Percentiles rank a stretch among this genome's conserved stretches.
Evolutionary conservation across 1,284 basidiomycete genomes (phyloP).

Genomic region (Amylostereum areolatum): DNA sequence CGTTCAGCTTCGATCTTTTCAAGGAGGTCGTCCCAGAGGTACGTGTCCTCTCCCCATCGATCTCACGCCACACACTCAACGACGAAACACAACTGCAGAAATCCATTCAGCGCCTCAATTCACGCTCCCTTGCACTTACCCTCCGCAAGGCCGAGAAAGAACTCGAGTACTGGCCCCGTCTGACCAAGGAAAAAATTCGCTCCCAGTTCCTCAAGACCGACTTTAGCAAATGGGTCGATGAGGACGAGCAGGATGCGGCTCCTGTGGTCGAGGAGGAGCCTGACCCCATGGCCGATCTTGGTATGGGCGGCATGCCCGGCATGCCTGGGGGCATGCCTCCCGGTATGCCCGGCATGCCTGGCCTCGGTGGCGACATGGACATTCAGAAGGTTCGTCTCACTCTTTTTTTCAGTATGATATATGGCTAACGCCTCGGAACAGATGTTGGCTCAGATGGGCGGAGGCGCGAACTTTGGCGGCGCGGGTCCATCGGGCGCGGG

Average conservation of each 20-base stretch:
- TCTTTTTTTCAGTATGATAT: not conserved
- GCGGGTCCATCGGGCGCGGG: conserved; percentile 27
- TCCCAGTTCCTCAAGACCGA: conserved; percentile 84
- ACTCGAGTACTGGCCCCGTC: conserved; percentile 82
- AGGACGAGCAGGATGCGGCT: conserved; percentile 85
- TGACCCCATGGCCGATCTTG: conserved; percentile 34
- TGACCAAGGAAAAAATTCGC: conserved; percentile 83
- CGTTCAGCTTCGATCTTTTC: conserved; percentile 70
- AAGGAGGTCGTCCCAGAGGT: conserved; percentile 74
- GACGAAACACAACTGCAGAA: conserved; percentile 34
- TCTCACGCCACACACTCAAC: not conserved
- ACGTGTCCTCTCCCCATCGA: conserved; percentile 11
- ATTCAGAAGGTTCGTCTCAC: conserved; percentile 12
- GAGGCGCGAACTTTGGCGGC: conserved; percentile 23
- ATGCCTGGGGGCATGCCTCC: conserved; percentile 38
- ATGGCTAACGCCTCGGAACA: conserved; percentile 18
- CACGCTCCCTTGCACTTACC: conserved; percentile 59
- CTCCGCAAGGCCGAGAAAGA: conserved; percentile 78
- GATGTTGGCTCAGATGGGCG: conserved; percentile 66
- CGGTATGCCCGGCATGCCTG: conserved; percentile 38
- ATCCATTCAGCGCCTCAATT: conserved; percentile 57
- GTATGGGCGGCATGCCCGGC: conserved; percentile 43
- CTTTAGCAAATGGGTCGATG: conserved; percentile 90
- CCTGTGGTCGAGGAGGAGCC: conserved; percentile 37
- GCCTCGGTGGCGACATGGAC: conserved; percentile 24